A percentile compares a stretch with the other conserved stretches of the same genome.
Conservation (phyloP, 495 filamentous ascomycete species). For the Hypoxylon lienhwacheense region DNA sequence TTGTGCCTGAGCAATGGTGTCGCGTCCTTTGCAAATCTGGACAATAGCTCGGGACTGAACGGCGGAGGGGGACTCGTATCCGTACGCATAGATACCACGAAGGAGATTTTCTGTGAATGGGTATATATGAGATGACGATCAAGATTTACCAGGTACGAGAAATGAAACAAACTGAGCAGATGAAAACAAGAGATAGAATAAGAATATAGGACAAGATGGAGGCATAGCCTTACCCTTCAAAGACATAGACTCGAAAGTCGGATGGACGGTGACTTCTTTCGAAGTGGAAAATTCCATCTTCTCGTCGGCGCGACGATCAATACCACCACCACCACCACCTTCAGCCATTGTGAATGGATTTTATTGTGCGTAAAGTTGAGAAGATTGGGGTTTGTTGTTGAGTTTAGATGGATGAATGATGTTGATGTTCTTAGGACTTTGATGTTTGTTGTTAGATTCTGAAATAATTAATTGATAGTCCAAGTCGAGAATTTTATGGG, state of each 20-base stretch:
- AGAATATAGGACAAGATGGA: not conserved
- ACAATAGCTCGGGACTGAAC: conserved; percentile 98
- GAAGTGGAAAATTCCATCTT: conserved; percentile 97
- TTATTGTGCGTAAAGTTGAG: not conserved
- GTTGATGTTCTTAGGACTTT: too few species aligned
- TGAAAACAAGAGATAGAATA: too few species aligned
- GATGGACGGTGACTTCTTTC: conserved; percentile 89
- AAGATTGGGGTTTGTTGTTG: not conserved
- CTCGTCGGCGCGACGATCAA: conserved; percentile 93
- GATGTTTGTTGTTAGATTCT: too few species aligned
- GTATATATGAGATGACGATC: conserved; percentile 22
- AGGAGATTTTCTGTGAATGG: conserved; percentile 75
- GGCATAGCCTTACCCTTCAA: conserved; percentile 62
- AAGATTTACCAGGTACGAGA: not conserved
- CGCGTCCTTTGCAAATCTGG: conserved; percentile 97
- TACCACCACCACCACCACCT: conserved; percentile 63
- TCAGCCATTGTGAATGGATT: conserved; percentile 69
- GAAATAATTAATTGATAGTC: not conserved
- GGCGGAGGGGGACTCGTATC: conserved; percentile 95
- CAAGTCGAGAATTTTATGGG: conserved; percentile 23
- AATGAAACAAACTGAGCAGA: too few species aligned
- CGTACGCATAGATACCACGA: conserved; percentile 97
- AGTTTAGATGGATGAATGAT: too few species aligned
- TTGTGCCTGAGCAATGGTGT: conserved; percentile 99
- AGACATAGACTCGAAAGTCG: conserved; percentile 59